Conservation (phyloP, 208 protist genomes). For the Trypanosoma scelopori region DNA sequence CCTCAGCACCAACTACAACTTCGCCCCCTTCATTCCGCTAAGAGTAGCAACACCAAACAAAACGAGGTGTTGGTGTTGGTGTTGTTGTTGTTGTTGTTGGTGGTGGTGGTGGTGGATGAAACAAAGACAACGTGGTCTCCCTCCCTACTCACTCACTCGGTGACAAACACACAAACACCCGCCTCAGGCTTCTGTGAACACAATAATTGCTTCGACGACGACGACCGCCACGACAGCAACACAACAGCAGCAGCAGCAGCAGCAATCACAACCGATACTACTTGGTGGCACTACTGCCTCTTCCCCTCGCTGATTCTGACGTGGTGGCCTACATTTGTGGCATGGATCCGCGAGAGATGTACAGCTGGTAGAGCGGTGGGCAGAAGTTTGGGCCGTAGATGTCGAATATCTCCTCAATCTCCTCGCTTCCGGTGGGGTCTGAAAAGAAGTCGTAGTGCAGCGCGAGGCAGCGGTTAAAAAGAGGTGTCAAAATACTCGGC, state of each 20-base stretch:
- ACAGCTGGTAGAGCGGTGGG: constrained; percentile 87
- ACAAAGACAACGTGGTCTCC: too few species aligned
- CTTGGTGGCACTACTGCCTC: not conserved
- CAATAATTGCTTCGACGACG: not conserved
- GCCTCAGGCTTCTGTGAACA: not conserved
- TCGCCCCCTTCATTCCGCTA: not conserved
- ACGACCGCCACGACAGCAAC: not conserved
- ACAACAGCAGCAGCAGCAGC: too few species aligned
- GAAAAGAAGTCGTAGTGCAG: constrained; percentile 90
- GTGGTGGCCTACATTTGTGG: constrained; percentile 19
- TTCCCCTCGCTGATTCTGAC: not conserved
- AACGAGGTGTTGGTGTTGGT: too few species aligned
- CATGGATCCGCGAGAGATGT: constrained; percentile 69
- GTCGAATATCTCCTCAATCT: constrained; percentile 92
- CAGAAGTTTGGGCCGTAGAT: constrained; percentile 82
- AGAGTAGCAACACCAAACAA: not conserved
- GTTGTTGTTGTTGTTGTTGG: too few species aligned
- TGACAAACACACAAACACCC: too few species aligned
- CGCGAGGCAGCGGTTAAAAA: constrained; percentile 88
- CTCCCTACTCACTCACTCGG: not conserved
- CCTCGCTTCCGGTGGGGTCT: constrained; percentile 87
- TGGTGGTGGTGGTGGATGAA: not conserved
- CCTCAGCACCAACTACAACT: not conserved
- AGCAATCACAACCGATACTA: not conserved
- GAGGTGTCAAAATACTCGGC: constrained; percentile 73